A percentile compares a stretch with the other conserved stretches of the same genome.
These are phyloP conservation scores for Eruca vesicaria DNA, from an alignment of 441 rosid species.

Conservation along the genomic window DNA sequence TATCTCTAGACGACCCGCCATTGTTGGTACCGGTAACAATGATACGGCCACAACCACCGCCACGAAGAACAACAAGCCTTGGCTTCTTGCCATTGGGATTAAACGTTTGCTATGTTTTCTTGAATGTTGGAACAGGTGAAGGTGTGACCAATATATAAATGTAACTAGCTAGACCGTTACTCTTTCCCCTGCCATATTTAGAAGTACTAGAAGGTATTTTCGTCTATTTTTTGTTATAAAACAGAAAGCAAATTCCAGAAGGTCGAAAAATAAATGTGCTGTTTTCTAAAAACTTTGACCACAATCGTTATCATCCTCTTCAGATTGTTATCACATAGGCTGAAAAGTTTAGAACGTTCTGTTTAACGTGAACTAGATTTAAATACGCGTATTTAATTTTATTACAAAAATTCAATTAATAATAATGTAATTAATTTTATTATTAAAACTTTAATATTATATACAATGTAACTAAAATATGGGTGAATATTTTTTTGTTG, in stretches of 20 bases:
- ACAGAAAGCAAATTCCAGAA: constrained; percentile 3
- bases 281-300: constrained; percentile 20
- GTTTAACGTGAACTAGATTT: too few species aligned
- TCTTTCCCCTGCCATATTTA: constrained; percentile 5
- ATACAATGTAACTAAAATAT: too few species aligned
- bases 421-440: too few species aligned
- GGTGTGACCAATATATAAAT: constrained; percentile 4
- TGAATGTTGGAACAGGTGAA: neutral
- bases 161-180: constrained; percentile 18
- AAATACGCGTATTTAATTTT: too few species aligned
- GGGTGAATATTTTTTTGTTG: too few species aligned
- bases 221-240: neutral
- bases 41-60: neutral
- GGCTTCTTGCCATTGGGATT: constrained; percentile 1
- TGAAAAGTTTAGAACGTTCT: neutral
- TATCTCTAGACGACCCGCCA: constrained; percentile 28
- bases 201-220: constrained; percentile 6
- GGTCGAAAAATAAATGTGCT: constrained; percentile 3
- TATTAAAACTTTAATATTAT: too few species aligned
- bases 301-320: neutral
- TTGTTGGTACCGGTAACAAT: neutral
- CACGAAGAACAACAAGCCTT: neutral
- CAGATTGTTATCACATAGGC: neutral
- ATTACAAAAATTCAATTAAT: too few species aligned
- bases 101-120: neutral